Base-by-base conservation (phyloP, 257 asterid genomes). In the Przewalskia tangutica region DNA sequence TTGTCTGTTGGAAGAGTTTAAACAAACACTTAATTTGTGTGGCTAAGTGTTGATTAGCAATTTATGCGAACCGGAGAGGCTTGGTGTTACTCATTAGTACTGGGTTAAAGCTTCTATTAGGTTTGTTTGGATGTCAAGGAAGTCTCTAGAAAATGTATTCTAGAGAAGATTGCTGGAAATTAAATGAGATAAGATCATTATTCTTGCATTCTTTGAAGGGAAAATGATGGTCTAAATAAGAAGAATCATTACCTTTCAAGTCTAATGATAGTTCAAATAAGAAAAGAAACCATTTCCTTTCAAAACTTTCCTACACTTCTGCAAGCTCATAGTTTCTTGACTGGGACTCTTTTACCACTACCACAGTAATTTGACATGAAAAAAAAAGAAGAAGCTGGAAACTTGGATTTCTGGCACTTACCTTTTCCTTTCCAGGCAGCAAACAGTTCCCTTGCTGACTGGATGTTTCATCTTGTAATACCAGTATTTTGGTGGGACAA, bases 401-500 rank as follows among this genome's bases (percentile, higher is more conserved):
- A 75, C 63, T 75, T 75, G 38, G 80, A 75, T 75, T 8, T 75
- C 62, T 75, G 55, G 46, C 8, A 27, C 62, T 27, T 50, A 2
- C 27, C 81, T 65, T 64, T 50, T 50, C 80, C 20, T 75, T 23
- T 75, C 62, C 27, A 65, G 68, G 68, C 79, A 78, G 70, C 23
- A 58, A 80, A 64, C 73, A 81, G 84, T 81, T 81, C 77, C 62
- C 81, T 27, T 4, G 62, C 44, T 75, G 63, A 75, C 23, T 5
- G 46, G 27, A 14, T 50, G 62, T 50, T 20, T n/a, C 84, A 71
- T 71, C 80, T 65, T 87, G 83, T 88, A 83, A 77, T 89, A 86
- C 87, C 91, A 93, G 99, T 95, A 91, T 86, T 93, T 92, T 91
- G 99, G 99, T 56, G 99, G 99, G 83, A 95, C 99, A 84, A 95